Conservation (phyloP, 495 filamentous ascomycete genomes). For the Hypoxylon cercidicola region DNA sequence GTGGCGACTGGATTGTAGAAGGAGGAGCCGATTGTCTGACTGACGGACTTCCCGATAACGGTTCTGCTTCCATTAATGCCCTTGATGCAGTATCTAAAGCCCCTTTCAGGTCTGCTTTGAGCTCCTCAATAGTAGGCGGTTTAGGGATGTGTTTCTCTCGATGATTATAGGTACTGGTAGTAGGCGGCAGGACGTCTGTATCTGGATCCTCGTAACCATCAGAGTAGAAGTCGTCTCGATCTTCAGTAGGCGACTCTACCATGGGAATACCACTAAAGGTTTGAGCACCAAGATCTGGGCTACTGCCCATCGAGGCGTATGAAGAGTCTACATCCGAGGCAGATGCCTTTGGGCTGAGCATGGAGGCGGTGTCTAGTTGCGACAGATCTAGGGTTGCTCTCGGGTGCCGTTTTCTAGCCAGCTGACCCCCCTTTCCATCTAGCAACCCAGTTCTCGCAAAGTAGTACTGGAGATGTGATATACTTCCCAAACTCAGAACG, state of each 20-base stretch:
- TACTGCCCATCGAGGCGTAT: slow-evolving; percentile 66
- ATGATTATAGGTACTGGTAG: slow-evolving; percentile 93
- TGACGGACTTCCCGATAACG: slow-evolving; percentile 40
- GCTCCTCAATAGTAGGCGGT: slow-evolving; percentile 80
- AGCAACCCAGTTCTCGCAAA: slow-evolving; percentile 93
- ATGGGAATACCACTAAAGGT: slow-evolving; percentile 51
- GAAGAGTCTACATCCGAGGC: slow-evolving; percentile 63
- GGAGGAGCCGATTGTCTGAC: slow-evolving; percentile 40
- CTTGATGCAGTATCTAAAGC: slow-evolving; percentile 73
- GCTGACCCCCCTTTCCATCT: slow-evolving; percentile 90
- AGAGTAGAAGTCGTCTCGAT: slow-evolving; percentile 66
- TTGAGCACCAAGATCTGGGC: slow-evolving; percentile 59
- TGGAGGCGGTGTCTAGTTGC: slow-evolving; percentile 50
- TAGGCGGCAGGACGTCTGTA: slow-evolving; percentile 87
- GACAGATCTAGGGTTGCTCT: slow-evolving; percentile 63
- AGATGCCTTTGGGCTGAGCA: slow-evolving; percentile 50
- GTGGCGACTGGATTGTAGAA: slow-evolving; percentile 45
- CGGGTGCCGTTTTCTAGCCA: slow-evolving; percentile 74
- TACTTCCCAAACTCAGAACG: slow-evolving; percentile 94
- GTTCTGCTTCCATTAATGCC: slow-evolving; percentile 64
- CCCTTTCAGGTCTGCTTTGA: slow-evolving; percentile 77
- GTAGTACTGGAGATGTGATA: slow-evolving; percentile 97
- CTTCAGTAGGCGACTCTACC: slow-evolving; percentile 69
- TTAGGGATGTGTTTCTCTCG: slow-evolving; percentile 86
- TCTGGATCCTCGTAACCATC: slow-evolving; percentile 70